Evolutionary conservation across 495 filamentous ascomycete genomes (phyloP).

Genomic region (Penicillium herquei): DNA sequence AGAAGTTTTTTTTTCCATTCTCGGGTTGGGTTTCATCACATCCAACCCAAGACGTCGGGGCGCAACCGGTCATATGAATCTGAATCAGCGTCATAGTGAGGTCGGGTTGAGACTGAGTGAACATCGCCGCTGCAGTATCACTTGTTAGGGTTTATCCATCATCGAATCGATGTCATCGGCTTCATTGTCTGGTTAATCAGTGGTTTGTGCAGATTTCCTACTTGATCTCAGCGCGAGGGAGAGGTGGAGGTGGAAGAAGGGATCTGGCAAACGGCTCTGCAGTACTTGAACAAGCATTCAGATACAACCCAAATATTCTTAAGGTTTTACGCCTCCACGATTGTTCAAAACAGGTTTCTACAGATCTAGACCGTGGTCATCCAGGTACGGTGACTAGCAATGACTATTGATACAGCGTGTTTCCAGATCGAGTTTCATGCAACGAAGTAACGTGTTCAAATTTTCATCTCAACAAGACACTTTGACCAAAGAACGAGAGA

Average conservation of each 20-base stretch:
- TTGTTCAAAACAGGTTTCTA: slow-evolving; percentile 1
- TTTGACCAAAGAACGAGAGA: no score
- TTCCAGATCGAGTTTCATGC: neutral
- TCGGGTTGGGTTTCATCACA: no score
- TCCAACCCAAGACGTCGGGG: no score
- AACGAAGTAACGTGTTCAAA: no score
- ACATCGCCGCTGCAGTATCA: neutral
- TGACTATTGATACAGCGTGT: neutral
- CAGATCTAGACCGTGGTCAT: neutral
- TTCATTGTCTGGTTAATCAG: neutral
- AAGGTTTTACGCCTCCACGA: neutral
- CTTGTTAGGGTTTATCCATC: neutral
- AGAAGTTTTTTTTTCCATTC: no score
- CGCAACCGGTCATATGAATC: no score
- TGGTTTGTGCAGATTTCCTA: no score
- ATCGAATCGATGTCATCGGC: neutral
- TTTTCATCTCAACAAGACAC: no score
- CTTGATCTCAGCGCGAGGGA: no score
- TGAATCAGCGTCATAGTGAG: neutral
- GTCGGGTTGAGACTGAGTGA: neutral
- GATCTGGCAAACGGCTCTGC: neutral
- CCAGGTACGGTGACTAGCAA: neutral
- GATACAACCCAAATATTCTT: neutral
- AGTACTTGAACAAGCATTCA: neutral
- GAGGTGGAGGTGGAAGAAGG: neutral